phyloP scores from a whole-genome alignment of 306 rosid species.

The Rosa chinensis region DNA sequence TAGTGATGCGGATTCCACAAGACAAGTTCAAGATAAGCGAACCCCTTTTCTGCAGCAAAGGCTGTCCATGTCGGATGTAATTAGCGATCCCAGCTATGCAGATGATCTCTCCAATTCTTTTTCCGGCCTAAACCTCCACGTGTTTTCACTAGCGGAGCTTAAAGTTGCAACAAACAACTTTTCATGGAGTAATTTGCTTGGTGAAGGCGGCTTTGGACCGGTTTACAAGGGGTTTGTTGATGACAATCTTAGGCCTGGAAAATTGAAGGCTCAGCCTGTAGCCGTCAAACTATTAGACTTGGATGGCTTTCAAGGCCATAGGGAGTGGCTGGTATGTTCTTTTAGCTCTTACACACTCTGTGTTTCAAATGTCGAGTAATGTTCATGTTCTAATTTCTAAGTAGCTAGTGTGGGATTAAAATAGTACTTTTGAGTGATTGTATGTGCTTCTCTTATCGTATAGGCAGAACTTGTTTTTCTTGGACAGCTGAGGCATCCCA shows the following conservation, averaged over 20 bases:
- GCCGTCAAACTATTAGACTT: constrained; percentile 81
- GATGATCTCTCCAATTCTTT: constrained; percentile 75
- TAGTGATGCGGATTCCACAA: constrained; percentile 14
- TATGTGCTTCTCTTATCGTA: constrained; percentile 8
- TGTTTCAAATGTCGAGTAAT: neutral
- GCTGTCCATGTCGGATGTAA: constrained; percentile 59
- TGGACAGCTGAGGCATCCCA: constrained; percentile 75
- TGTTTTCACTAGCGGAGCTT: constrained; percentile 65
- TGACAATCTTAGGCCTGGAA: constrained; percentile 50
- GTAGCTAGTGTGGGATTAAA: neutral
- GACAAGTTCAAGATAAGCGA: constrained; percentile 28
- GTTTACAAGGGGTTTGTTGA: constrained; percentile 80
- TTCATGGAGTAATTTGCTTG: constrained; percentile 65
- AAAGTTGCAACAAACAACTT: constrained; percentile 59
- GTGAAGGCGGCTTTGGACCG: constrained; percentile 93
- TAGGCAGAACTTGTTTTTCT: constrained; percentile 80
- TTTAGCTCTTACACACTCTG: neutral
- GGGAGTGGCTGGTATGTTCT: constrained; percentile 79
- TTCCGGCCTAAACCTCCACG: constrained; percentile 55
- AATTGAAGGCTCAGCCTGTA: constrained; percentile 66
- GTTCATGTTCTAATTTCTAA: neutral
- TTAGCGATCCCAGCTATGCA: constrained; percentile 53
- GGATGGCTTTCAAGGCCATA: constrained; percentile 84
- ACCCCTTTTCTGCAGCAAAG: constrained; percentile 49
- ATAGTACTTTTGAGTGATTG: neutral